These are phyloP conservation scores for Coemansia sp. DNA, from an alignment of 192 early-diverging fungal species.

Conservation along the genomic window DNA sequence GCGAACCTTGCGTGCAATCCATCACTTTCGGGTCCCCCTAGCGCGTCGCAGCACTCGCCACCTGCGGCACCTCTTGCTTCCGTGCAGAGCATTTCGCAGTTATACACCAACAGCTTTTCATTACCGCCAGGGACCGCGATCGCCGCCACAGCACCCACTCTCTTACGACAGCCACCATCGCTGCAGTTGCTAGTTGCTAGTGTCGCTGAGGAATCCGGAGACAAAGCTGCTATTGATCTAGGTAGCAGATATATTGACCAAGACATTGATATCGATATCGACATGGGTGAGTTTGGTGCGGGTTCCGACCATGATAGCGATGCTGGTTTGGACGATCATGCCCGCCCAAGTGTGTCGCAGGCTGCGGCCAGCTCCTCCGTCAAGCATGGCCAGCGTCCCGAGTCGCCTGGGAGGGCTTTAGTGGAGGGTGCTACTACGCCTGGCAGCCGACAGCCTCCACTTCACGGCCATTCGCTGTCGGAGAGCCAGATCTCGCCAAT, in stretches of 20 bases:
- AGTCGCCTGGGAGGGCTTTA: background rate
- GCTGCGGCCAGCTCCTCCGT: background rate
- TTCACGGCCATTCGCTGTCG: conserved; percentile 14
- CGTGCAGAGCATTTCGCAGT: background rate
- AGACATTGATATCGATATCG: conserved; percentile 4
- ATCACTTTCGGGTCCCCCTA: background rate
- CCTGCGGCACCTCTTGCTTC: background rate
- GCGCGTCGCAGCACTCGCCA: background rate
- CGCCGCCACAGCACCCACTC: background rate
- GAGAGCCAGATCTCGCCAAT: conserved; percentile 32
- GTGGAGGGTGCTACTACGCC: background rate
- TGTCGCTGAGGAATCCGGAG: background rate
- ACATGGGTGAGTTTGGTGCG: background rate
- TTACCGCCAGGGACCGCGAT: background rate
- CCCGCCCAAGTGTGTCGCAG: background rate
- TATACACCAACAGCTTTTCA: background rate
- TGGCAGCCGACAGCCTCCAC: background rate
- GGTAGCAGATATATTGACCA: background rate
- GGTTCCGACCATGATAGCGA: background rate
- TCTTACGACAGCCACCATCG: background rate
- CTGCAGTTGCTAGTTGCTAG: background rate
- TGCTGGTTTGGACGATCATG: background rate
- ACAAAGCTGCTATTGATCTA: background rate
- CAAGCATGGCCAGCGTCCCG: background rate
- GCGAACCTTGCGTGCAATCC: conserved; percentile 1